Conservation (phyloP, 1,139 yeast species). For the Diutina rugosa region DNA sequence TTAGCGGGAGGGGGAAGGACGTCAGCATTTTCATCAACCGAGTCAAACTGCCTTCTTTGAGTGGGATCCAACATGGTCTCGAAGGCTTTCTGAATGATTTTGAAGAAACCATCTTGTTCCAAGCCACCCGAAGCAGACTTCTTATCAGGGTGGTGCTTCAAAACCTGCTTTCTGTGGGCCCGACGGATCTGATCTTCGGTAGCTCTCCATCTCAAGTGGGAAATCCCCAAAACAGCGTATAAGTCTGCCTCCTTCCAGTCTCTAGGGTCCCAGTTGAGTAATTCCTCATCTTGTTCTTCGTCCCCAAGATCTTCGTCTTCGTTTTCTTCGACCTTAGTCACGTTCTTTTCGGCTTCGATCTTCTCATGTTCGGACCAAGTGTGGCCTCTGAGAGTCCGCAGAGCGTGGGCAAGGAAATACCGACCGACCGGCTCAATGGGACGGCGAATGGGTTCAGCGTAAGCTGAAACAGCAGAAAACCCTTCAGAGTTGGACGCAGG, state of each 20-base stretch:
- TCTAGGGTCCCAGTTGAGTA: constrained; percentile 86
- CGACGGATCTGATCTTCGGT: constrained; percentile 88
- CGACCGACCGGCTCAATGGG: constrained; percentile 96
- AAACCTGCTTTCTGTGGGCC: constrained; percentile 94
- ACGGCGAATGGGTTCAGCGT: constrained; percentile 65
- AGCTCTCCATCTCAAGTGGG: constrained; percentile 84
- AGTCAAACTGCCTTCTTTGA: constrained; percentile 89
- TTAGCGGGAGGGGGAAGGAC: constrained; percentile 68
- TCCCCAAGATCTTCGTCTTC: constrained; percentile 63
- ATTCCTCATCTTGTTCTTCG: constrained; percentile 69
- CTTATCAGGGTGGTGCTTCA: constrained; percentile 97
- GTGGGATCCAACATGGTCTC: constrained; percentile 78
- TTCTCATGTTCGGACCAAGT: constrained; percentile 97
- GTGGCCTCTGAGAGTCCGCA: constrained; percentile 92
- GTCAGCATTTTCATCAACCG: constrained; percentile 83
- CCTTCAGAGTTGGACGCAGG: constrained; percentile 27
- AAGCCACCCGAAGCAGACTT: constrained; percentile 77
- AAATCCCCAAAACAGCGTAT: constrained; percentile 89
- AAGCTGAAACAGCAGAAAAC: constrained; percentile 38
- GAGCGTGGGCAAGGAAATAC: constrained; percentile 89
- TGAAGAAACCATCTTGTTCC: constrained; percentile 95
- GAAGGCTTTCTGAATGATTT: constrained; percentile 92
- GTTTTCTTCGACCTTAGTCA: constrained; percentile 54
- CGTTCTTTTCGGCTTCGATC: constrained; percentile 85
- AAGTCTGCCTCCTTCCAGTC: constrained; percentile 97